Base-by-base conservation (phyloP, 805 yeast genomes). In the Ogataea wickerhamii region DNA sequence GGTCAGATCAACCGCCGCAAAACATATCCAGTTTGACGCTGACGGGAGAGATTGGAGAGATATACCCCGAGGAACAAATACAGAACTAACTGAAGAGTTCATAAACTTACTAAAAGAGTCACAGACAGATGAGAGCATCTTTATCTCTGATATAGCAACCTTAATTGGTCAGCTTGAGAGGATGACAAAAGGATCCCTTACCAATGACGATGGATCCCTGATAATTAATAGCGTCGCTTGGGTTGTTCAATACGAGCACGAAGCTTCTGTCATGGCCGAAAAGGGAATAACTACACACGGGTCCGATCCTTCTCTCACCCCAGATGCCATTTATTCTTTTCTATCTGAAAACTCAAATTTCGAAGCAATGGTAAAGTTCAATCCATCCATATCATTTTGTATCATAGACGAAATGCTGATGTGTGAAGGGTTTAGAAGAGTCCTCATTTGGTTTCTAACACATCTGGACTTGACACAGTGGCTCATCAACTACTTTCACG, bases 1-100 rank as follows among this genome's bases (percentile, higher is more conserved):
- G 1, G 58, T 64, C 1, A 52, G 74, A 44, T 55, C 68, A 3
- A 42, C 52, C 7, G 44, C 51, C 2, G 53, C 61, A 1, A 45
- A 47, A 11, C 47, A 45, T 4, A 60, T 74, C 26, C 78, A 74
- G 34, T 73, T 76, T 54, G 86, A 79, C 53, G 71, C 74, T 19
- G 55, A 67, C 32, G 87, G 86, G 0, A 64, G 75, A 24, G 88
- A 82, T 59, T 80, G 88, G 86, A 63, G 87, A 49, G 88, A 81
- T 56, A 66, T 80, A 10, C 82, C 85, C 3, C 62, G 87, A 34
- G 85, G 77, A 3, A 65, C 64, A 1, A 82, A 82, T 52, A 57
- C 61, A 10, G 58, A 61, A 25, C 62, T 66, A 32, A 49, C 59
- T 3, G 44, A 51, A 7, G 48, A 48, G 3, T 61, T 60, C 39